Conservation (phyloP, 495 filamentous ascomycete species). For the Penicillium mononematosum region DNA sequence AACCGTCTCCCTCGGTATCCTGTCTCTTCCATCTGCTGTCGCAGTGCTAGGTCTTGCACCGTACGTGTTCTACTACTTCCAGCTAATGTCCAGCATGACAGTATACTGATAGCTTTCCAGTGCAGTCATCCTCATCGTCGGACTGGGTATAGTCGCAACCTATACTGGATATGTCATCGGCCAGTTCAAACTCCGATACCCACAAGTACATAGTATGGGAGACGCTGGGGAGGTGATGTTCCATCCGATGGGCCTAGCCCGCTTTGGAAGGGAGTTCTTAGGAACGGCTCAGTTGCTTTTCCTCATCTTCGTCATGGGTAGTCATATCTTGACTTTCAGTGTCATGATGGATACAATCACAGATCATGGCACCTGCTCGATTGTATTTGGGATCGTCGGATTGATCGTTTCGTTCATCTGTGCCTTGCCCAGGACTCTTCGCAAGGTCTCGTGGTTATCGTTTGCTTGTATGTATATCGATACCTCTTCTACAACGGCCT, state of each 20-base stretch:
- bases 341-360: conserved; percentile 64
- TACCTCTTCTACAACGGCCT: neutral
- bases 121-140: conserved; percentile 51
- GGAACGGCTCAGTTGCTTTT: conserved; percentile 59
- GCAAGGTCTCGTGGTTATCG: conserved; percentile 54
- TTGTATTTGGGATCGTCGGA: conserved; percentile 62
- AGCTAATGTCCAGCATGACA: neutral
- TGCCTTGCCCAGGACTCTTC: conserved; percentile 60
- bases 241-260: conserved; percentile 56
- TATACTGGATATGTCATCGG: conserved; percentile 31
- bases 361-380: conserved; percentile 59
- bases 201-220: conserved; percentile 60
- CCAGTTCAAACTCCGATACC: conserved; percentile 29
- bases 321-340: conserved; percentile 63
- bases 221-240: conserved; percentile 65
- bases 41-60: conserved; percentile 57
- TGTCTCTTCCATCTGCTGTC: conserved; percentile 58
- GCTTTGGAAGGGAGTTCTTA: conserved; percentile 58
- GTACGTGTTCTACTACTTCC: conserved; percentile 11
- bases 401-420: conserved; percentile 57
- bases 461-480: conserved; percentile 41
- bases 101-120: conserved; percentile 6
- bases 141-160: conserved; percentile 60
- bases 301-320: conserved; percentile 69
- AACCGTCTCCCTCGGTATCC: conserved; percentile 60